A percentile compares a stretch with the other conserved stretches of the same genome.
phyloP scores from a whole-genome alignment of 371 early-diverging fungal genomes.

The Rhizopus stolonifer region DNA sequence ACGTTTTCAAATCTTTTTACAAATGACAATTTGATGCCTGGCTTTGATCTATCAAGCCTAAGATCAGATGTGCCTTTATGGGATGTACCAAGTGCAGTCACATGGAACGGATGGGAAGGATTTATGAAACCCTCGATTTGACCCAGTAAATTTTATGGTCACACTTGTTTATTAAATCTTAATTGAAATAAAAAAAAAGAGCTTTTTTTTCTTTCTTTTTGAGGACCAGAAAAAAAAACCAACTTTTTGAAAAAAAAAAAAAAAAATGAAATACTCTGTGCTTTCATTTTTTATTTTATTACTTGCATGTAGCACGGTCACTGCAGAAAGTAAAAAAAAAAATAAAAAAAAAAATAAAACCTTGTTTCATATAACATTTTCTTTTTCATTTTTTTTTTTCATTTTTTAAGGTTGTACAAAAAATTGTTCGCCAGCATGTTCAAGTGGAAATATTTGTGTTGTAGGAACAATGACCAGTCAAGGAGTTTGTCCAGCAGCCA shows the following conservation, averaged over 20 bases:
- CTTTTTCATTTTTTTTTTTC: background rate
- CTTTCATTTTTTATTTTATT: background rate
- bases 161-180: slow-evolving; percentile 2
- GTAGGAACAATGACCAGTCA: slow-evolving; percentile 40
- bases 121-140: slow-evolving; percentile 16
- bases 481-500: slow-evolving; percentile 40
- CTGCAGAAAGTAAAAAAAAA: too few species aligned
- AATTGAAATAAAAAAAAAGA: background rate
- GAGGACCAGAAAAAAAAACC: background rate
- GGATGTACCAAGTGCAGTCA: slow-evolving; percentile 32
- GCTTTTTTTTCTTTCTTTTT: slow-evolving; percentile 3
- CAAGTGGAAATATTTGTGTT: slow-evolving; percentile 28
- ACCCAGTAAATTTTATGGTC: background rate
- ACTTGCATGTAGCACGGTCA: background rate
- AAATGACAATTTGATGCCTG: background rate
- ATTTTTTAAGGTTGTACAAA: slow-evolving; percentile 24
- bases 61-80: slow-evolving; percentile 32
- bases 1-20: background rate
- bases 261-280: background rate
- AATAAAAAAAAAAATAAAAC: background rate
- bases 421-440: slow-evolving; percentile 33
- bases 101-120: slow-evolving; percentile 42
- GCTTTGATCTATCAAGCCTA: slow-evolving; percentile 26
- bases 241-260: background rate
- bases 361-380: background rate